Conservation (phyloP, 2,329 filamentous ascomycete species). For the Gliomastix tumulicola region DNA sequence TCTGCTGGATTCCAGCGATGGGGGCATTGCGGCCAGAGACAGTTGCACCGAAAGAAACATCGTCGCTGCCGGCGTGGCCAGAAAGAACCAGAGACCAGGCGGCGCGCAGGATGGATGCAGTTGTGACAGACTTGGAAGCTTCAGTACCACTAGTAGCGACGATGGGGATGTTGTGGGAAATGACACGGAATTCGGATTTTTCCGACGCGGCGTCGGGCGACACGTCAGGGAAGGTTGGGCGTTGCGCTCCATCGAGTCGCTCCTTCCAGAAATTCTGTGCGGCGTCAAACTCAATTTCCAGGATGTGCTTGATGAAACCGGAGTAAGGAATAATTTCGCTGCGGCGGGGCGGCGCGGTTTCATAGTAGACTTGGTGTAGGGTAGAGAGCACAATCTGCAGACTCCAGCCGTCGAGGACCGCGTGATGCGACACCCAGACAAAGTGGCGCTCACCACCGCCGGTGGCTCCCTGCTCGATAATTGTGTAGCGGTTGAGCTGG, state of each 20-base stretch:
- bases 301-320: constrained; percentile 6
- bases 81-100: constrained; percentile 2
- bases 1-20: constrained; percentile 4
- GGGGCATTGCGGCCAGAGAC: constrained; percentile 10
- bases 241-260: constrained; percentile 4
- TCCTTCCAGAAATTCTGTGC: constrained; percentile 6
- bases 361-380: constrained; percentile 4
- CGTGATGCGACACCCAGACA: constrained; percentile 13
- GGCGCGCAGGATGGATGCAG: constrained; percentile 8
- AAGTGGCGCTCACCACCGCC: neutral
- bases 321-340: too few relatives aligned
- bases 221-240: constrained; percentile 8
- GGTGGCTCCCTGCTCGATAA: constrained; percentile 3
- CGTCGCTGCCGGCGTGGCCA: constrained; percentile 21
- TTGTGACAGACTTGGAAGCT: constrained; percentile 2
- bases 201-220: neutral
- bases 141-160: too few relatives aligned
- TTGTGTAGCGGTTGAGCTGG: constrained; percentile 3
- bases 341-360: too few relatives aligned
- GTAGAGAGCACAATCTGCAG: constrained; percentile 50
- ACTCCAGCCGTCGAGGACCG: constrained; percentile 47
- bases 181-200: neutral
- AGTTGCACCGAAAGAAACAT: constrained; percentile 14
- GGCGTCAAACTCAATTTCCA: constrained; percentile 1
- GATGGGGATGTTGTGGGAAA: too few relatives aligned